Base-by-base conservation (phyloP, 208 protist species). In the Leishmania tarentolae region DNA sequence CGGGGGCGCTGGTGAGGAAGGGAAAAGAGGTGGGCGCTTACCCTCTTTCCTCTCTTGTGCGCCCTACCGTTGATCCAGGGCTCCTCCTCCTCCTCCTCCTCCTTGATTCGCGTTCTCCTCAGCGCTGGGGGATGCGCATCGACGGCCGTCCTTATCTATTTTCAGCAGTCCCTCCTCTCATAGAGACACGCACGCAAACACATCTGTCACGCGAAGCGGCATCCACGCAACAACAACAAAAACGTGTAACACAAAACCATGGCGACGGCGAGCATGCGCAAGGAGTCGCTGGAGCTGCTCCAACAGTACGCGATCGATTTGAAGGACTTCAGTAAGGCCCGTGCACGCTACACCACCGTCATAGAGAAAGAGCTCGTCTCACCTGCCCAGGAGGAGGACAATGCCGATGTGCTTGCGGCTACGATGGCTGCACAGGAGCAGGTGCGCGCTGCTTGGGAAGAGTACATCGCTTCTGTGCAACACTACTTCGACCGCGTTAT, bases 241-340 rank as follows among this genome's bases (percentile, higher is more conserved):
- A 17, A 52, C 61, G 42, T 28, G 13, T 50, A 13, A 21, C 6
- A 42, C 42, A 44, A 17, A 69, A 63, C 44, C 42, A 97, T 97
- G 93, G 88, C 84, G 28, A 91, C 88, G 3, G 80, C 83, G 28
- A 80, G 68, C 68, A 85, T 97, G 37, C 82, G 86, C 47, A 70
- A 86, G 44, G 90, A 84, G 80, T 81, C 90, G 24, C 65, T 93
- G 75, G 83, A 91, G 74, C 72, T 96, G 35, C 83, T 97, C 59
- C 90, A 97, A 75, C 83, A 87, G 66, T 92, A 91, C 70, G 69
- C 66, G 72, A 92, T 97, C 78, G 91, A 97, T 76, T 66, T 93
- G 4, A 94, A 94, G 76, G 94, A 97, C 80, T 93, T 94, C 63
- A 87, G 78, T 53, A 94, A 92, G 81, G 94, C 94, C 6, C 61